phyloP scores from a whole-genome alignment of 1,139 yeast genomes.

The Meyerozyma guilliermondii region DNA sequence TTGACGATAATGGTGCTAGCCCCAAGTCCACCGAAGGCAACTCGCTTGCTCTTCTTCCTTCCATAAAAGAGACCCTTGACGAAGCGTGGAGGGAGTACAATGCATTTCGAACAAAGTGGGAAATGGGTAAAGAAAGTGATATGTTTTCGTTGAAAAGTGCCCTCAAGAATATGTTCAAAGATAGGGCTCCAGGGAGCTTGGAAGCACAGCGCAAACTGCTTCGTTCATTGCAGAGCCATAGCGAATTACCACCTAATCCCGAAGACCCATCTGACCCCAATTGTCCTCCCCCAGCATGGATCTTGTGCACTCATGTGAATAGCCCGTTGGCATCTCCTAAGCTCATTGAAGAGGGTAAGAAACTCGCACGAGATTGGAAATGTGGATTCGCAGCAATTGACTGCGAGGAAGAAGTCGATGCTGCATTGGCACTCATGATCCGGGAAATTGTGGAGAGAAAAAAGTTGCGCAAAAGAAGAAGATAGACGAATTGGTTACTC shows the following conservation, averaged over 20 bases:
- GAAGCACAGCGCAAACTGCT: slow-evolving; percentile 14
- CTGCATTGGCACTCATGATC: slow-evolving; percentile 48
- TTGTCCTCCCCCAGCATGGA: slow-evolving; percentile 62
- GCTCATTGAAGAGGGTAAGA: slow-evolving; percentile 50
- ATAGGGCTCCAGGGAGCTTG: slow-evolving; percentile 18
- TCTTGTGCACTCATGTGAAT: slow-evolving; percentile 57
- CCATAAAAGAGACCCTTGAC: slow-evolving; percentile 48
- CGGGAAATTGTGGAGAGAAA: slow-evolving; percentile 52
- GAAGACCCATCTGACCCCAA: slow-evolving; percentile 44
- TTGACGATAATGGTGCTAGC: neutral
- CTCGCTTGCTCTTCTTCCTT: slow-evolving; percentile 42
- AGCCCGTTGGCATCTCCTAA: slow-evolving; percentile 55
- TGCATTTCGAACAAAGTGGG: slow-evolving; percentile 50
- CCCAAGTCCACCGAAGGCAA: slow-evolving; percentile 17
- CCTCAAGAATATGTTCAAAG: slow-evolving; percentile 53
- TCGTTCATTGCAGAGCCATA: slow-evolving; percentile 10
- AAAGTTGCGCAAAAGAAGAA: slow-evolving; percentile 14
- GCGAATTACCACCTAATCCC: slow-evolving; percentile 16
- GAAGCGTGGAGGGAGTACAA: slow-evolving; percentile 74
- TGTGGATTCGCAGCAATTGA: slow-evolving; percentile 62
- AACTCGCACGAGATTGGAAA: slow-evolving; percentile 54
- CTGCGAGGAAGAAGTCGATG: slow-evolving; percentile 48
- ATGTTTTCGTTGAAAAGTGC: slow-evolving; percentile 55
- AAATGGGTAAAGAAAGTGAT: slow-evolving; percentile 61
- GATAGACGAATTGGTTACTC: neutral